Base-by-base conservation (phyloP, 345 rosid genomes). In the Eucalyptus pumila region DNA sequence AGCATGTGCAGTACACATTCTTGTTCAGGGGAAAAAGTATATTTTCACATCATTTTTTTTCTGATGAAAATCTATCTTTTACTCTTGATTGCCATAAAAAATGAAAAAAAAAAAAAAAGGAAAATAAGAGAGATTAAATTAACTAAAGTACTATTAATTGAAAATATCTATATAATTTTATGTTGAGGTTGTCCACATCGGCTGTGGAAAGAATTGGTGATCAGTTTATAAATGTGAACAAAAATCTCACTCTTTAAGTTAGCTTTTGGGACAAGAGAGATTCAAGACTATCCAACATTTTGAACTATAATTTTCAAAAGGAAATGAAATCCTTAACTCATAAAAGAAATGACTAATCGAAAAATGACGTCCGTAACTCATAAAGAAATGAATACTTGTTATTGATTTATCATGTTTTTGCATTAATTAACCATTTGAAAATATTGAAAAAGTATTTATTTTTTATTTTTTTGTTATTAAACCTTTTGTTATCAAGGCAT, bases 221-320 rank as follows among this genome's bases (percentile, higher is more conserved):
- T 52, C 26, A 0, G 5, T 1, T 52, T 52, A 52, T 52, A 52
- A 21, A 2, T 52, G 2, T 8, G 26, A 52, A 4, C 0, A 2
- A 52, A 52, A 52, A 52, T 52, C 0, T 0, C 11, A 52, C 11
- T 19, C 5, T 52, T 52, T 52, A 52, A 52, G 5, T 0, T 52
- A 52, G 2, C 4, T 21, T 52, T 52, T 52, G 26, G 1, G 58
- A 52, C 0, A 1, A 21, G 58, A 52, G 5, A 52, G 58, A 52
- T 4, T 52, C 24, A 52, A 52, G 4, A 52, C 26, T 52, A 52
- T 52, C 26, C 58, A 52, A 52, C 67, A 62, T 62, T 62, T 65
- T 65, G 40, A 65, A n/a, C 3, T 34, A 34, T 34, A 9, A 69
- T 17, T 34, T 69, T 34, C 40, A 69, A 69, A 69, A 34, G 26